Percentiles rank a stretch among this genome's conserved stretches.
Evolutionary conservation across 768 basidiomycete genomes (phyloP).

Genomic region (Lactifluus volemus): DNA sequence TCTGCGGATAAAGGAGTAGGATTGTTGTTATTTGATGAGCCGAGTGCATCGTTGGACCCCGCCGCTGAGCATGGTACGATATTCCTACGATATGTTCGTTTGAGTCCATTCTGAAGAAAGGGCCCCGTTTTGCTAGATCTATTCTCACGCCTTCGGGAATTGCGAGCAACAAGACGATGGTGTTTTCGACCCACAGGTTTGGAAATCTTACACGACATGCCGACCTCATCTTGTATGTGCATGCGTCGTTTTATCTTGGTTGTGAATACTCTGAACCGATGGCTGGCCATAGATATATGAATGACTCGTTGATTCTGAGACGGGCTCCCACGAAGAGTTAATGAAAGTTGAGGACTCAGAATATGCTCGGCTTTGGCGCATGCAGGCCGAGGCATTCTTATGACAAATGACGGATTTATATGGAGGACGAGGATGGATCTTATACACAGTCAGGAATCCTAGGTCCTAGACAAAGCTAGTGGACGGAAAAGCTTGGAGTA

Average conservation of each 20-base stretch:
- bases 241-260: neutral
- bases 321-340: conserved; percentile 57
- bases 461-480: neutral
- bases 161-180: conserved; percentile 74
- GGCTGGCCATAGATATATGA: conserved; percentile 48
- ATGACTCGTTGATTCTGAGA: conserved; percentile 50
- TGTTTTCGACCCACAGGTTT: conserved; percentile 67
- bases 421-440: neutral
- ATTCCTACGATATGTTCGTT: neutral
- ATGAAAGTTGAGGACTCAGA: conserved; percentile 44
- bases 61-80: conserved; percentile 58
- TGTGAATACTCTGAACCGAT: neutral
- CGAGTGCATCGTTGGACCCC: conserved; percentile 66
- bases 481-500: neutral
- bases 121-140: conserved; percentile 34
- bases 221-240: conserved; percentile 16
- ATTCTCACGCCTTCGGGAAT: conserved; percentile 56
- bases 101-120: neutral
- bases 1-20: conserved; percentile 40
- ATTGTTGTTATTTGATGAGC: conserved; percentile 62
- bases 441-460: neutral
- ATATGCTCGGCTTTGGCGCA: conserved; percentile 64
- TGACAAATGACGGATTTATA: neutral
- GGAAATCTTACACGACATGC: conserved; percentile 62
- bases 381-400: conserved; percentile 64